These are phyloP conservation scores for Exutisphaerella laricina DNA, from an alignment of 2,329 filamentous ascomycete species.

Conservation along the genomic window DNA sequence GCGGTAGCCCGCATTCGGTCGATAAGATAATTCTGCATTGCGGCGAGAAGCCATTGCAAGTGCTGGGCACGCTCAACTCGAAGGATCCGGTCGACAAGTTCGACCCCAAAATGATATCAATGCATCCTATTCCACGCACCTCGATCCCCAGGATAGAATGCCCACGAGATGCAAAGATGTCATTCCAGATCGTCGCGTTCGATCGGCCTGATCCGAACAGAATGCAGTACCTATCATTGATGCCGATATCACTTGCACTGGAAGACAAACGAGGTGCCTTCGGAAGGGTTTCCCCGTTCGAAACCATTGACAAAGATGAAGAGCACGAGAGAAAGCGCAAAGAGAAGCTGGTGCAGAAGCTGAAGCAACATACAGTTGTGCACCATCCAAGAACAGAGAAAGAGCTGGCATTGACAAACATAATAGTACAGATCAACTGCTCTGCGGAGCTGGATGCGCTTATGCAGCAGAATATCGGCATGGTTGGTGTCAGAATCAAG, in stretches of 20 bases:
- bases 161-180: slow-evolving; percentile 56
- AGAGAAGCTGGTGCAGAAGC: slow-evolving; percentile 70
- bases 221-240: slow-evolving; percentile 95
- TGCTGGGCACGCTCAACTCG: slow-evolving; percentile 76
- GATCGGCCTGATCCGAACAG: slow-evolving; percentile 74
- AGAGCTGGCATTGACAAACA: slow-evolving; percentile 71
- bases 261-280: slow-evolving; percentile 58
- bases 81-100: slow-evolving; percentile 44
- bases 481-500: slow-evolving; percentile 74
- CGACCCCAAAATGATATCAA: slow-evolving; percentile 65
- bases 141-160: slow-evolving; percentile 69
- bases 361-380: slow-evolving; percentile 80
- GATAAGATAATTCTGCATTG: slow-evolving; percentile 78
- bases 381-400: slow-evolving; percentile 72
- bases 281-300: slow-evolving; percentile 37
- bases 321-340: slow-evolving; percentile 60
- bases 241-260: slow-evolving; percentile 80
- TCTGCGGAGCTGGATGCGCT: slow-evolving; percentile 81
- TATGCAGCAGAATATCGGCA: slow-evolving; percentile 79
- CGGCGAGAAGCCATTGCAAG: slow-evolving; percentile 74
- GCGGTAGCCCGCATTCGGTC: slow-evolving; percentile 73
- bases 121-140: slow-evolving; percentile 46
- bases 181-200: slow-evolving; percentile 83
- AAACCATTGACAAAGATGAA: slow-evolving; percentile 65
- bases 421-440: slow-evolving; percentile 94